phyloP scores from a whole-genome alignment of 768 basidiomycete species.

The Boletus patriciae region DNA sequence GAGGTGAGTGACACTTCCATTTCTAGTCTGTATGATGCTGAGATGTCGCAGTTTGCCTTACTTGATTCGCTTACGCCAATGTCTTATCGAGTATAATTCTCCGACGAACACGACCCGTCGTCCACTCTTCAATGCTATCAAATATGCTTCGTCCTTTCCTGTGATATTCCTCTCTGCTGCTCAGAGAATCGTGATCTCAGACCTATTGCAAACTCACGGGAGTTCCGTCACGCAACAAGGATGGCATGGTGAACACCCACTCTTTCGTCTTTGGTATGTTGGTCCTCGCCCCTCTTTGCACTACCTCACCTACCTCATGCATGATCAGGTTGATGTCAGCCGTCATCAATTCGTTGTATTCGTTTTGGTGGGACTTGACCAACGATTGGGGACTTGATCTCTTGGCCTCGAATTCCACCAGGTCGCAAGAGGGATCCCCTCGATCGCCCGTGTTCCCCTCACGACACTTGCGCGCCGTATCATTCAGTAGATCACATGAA shows the following conservation, averaged over 20 bases:
- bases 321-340: constrained; percentile 74
- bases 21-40: not conserved
- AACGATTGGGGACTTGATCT: constrained; percentile 96
- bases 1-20: constrained; percentile 54
- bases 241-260: constrained; percentile 74
- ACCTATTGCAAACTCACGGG: constrained; percentile 52
- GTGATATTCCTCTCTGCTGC: constrained; percentile 94
- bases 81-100: constrained; percentile 76
- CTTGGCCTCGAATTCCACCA: constrained; percentile 43
- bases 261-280: constrained; percentile 83
- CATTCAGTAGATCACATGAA: constrained; percentile 19
- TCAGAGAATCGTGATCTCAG: constrained; percentile 70
- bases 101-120: constrained; percentile 63
- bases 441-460: constrained; percentile 43
- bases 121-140: constrained; percentile 86
- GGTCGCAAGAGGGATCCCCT: constrained; percentile 38
- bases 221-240: constrained; percentile 41
- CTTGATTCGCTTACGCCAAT: constrained; percentile 90
- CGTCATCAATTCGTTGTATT: constrained; percentile 86
- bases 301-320: constrained; percentile 4
- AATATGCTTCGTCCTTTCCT: constrained; percentile 96
- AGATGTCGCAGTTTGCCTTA: constrained; percentile 67
- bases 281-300: not conserved
- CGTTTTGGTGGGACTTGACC: constrained; percentile 99
- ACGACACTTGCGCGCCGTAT: constrained; percentile 38